Base-by-base conservation (phyloP, 176 grass and related monocot species). In the Carex kokanica region DNA sequence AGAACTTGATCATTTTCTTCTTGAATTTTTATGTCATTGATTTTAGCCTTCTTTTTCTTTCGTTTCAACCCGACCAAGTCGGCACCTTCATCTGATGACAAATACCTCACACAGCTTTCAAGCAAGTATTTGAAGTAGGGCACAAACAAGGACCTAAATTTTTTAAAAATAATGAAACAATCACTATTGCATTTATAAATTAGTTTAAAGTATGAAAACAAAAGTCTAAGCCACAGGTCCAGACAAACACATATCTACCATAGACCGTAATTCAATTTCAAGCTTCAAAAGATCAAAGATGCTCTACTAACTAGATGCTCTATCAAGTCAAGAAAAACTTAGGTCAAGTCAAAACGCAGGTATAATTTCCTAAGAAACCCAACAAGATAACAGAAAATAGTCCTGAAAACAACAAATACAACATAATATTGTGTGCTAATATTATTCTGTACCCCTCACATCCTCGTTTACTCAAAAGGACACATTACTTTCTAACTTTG, bases 81-180 rank as follows among this genome's bases (percentile, higher is more conserved):
- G 62, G 53, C 64, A 89, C 86, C 85, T 81, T 90, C 80, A 57
- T 59, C 55, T 31, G 71, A 90, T 47, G 87, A 88, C 34, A 98
- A 88, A 88, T 84, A 91, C 63, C 73, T 89, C 62, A 98, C 65
- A 52, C 86, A 94, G 82, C 81, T 90, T 78, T 93, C 87, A 2
- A 98, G 80, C 81, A 98, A 88, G 84, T 93, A 91, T 80, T 98
- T 94, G 90, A 93, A 98, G 87, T 98, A 98, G 77, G 95, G 95
- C 89, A 89, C 90, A 84, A 98, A 95, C 58, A 98, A 77, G 80
- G 95, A 94, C 86, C 95, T 94, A 86, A 45, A 24, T 2, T 8
- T 61, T 69, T 85, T 3, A 87, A 79, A 86, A 78, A 84, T 78
- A 54, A 55, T 25, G 68, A 69, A 72, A 87, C 84, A 81, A 69